Base-by-base conservation (phyloP, 495 filamentous ascomycete genomes). In the Penicillium canariense region DNA sequence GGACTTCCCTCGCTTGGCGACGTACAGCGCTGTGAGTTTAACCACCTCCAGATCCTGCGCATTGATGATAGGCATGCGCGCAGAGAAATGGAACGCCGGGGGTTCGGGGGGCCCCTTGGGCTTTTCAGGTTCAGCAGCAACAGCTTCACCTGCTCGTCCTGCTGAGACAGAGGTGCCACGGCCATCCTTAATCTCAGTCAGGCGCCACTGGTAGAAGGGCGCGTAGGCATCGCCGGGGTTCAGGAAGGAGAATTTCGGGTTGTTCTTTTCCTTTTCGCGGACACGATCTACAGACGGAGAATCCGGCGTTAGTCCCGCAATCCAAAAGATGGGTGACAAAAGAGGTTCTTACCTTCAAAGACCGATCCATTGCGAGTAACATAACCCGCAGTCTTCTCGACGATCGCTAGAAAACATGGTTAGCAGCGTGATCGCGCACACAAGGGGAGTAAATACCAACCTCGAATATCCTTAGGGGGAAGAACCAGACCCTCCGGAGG, bases 341-440 rank as follows among this genome's bases (percentile, higher is more conserved):
- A 11, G 26, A 25, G 11, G 11, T 11, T 70, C 76, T 54, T 63
- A 85, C 83, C 81, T 82, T 94, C 93, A 68, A 97, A 96, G 25
- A 86, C 81, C 17, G 81, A 55, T 18, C 91, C 91, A 68, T 96
- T 77, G 86, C 70, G 86, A 63, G 85, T 86, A 36, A 96, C 91
- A 67, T 93, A 96, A 17, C 91, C 91, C 28, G 93, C 92, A n/a
- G 93, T 96, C 73, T 96, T 97, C 69, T 97, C 93, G 61, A 96
- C 85, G 58, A 93, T 87, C 2, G 77, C 80, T 85, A 53, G 35
- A 49, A 50, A 34, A 44, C 25, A 32, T 44, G 28, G 55, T 78
- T 71, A 81, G 71, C 48, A 38, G 31, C 53, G 45, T 36, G 20
- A 11, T 23, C 34, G 49, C 39, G 48, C 48, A 45, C 11, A 34